Conservation (phyloP, 257 asterid genomes). For the Striga asiatica region DNA sequence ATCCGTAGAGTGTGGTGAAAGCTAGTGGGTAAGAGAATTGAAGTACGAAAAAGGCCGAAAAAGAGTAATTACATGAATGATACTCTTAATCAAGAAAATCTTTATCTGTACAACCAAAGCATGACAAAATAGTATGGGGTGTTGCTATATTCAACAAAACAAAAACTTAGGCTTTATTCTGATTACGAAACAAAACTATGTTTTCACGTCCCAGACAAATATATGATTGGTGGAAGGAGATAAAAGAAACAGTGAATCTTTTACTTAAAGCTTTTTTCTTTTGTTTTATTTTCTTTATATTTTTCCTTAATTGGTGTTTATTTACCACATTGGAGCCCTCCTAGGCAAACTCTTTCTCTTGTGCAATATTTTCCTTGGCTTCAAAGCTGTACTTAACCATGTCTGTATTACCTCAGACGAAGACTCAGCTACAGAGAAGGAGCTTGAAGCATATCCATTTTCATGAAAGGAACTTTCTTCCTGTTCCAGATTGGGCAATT, state of each 20-base stretch:
- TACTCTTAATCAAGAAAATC: too few relatives aligned
- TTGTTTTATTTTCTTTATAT: background rate
- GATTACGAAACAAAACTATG: background rate
- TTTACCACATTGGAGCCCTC: constrained; percentile 46
- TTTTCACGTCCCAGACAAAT: constrained; percentile 1
- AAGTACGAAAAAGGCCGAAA: background rate
- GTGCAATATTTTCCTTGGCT: constrained; percentile 34
- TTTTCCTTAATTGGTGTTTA: background rate
- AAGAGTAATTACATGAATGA: constrained; percentile 14
- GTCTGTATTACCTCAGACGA: constrained; percentile 41
- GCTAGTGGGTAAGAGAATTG: background rate
- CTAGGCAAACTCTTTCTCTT: constrained; percentile 56
- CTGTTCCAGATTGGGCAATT: constrained; percentile 3
- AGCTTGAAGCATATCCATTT: constrained; percentile 25
- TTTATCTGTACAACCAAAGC: constrained; percentile 17
- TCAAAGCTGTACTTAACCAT: constrained; percentile 27
- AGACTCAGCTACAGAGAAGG: constrained; percentile 25
- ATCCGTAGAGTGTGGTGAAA: background rate
- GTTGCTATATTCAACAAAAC: background rate
- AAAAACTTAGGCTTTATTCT: constrained; percentile 12
- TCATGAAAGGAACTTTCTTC: constrained; percentile 14
- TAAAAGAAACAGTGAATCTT: background rate
- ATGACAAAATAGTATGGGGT: constrained; percentile 11
- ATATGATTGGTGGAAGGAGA: too few relatives aligned
- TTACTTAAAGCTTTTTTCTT: background rate